Conservation (phyloP, 2,329 filamentous ascomycete genomes). For the Akanthomyces dipterigenus region DNA sequence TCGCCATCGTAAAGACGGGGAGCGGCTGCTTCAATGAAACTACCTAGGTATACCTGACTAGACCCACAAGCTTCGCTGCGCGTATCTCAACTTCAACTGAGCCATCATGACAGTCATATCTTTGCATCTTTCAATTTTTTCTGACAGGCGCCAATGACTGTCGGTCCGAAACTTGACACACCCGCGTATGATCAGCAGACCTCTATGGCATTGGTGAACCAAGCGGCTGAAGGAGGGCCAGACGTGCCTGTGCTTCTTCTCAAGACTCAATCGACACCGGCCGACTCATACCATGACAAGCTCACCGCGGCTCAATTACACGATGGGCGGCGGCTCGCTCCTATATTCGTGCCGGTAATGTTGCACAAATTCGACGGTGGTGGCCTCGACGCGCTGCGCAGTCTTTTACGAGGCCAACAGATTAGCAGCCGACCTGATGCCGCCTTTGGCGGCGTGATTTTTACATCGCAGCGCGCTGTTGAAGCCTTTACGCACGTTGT, state of each 20-base stretch:
- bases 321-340: slow-evolving; percentile 43
- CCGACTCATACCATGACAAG: slow-evolving; percentile 65
- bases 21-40: neutral
- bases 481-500: slow-evolving; percentile 66
- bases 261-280: slow-evolving; percentile 68
- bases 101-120: neutral
- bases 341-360: slow-evolving; percentile 69
- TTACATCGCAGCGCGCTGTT: slow-evolving; percentile 77
- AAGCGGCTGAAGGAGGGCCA: neutral
- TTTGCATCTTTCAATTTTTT: neutral
- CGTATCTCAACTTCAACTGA: neutral
- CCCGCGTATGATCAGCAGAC: neutral
- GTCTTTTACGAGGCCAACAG: slow-evolving; percentile 37
- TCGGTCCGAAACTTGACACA: neutral
- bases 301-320: slow-evolving; percentile 40
- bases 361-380: slow-evolving; percentile 60
- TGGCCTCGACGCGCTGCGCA: slow-evolving; percentile 47
- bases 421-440: slow-evolving; percentile 33
- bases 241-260: slow-evolving; percentile 52
- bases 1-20: too few relatives aligned
- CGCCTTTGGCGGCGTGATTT: slow-evolving; percentile 69
- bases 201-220: neutral
- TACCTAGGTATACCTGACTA: neutral
- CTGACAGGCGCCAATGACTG: neutral
- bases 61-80: slow-evolving; percentile 1